Percentiles rank a stretch among this genome's conserved stretches.
These are phyloP conservation scores for Arabidopsis thaliana DNA, from an alignment of 345 rosid species.

Conservation along the genomic window DNA sequence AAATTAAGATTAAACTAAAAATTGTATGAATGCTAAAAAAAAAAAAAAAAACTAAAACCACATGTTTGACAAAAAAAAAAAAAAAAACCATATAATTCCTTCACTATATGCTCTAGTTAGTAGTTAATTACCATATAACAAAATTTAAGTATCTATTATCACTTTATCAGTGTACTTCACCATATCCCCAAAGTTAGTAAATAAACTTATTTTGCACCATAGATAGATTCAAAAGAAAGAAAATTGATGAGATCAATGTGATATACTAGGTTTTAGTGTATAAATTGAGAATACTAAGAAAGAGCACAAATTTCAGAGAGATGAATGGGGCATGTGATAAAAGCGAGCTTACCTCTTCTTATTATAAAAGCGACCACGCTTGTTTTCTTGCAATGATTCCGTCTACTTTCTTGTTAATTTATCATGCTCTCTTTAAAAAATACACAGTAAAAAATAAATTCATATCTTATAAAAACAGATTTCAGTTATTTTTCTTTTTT, in stretches of 20 bases:
- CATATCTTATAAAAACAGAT: neutral
- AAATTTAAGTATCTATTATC: neutral
- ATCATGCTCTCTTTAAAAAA: slow-evolving; percentile 44
- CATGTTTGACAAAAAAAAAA: too few relatives aligned
- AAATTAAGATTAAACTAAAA: neutral
- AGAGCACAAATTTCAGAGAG: slow-evolving; percentile 37
- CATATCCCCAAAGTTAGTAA: neutral
- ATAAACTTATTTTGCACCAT: neutral
- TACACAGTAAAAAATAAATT: neutral
- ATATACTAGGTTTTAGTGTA: neutral
- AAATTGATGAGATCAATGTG: slow-evolving; percentile 22
- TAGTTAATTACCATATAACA: too few relatives aligned
- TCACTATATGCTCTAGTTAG: too few relatives aligned
- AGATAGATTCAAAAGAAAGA: neutral
- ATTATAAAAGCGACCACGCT: slow-evolving; percentile 88
- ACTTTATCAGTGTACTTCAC: neutral
- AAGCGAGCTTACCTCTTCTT: slow-evolving; percentile 65
- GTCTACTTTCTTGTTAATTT: slow-evolving; percentile 53
- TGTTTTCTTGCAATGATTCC: slow-evolving; percentile 83
- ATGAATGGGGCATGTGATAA: slow-evolving; percentile 71
- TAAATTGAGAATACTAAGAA: slow-evolving; percentile 31
- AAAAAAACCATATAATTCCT: too few relatives aligned
- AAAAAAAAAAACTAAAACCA: neutral
- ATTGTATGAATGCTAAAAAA: neutral
- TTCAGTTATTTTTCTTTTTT: slow-evolving; percentile 6